Evolutionary conservation across 176 grass and related monocot species (phyloP).

Genomic region (Avena eriantha): DNA sequence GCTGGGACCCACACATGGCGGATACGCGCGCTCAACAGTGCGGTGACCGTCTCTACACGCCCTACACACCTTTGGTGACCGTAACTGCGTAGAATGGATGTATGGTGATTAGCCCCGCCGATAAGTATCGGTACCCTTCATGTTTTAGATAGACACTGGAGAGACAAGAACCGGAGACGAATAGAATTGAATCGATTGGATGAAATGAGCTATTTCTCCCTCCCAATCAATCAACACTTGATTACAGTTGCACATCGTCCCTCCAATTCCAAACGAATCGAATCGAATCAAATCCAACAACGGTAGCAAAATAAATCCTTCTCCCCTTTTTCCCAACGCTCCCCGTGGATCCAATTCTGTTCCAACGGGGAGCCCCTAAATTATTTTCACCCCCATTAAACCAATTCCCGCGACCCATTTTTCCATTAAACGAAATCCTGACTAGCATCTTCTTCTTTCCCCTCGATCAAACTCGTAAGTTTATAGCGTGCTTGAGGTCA

Average conservation of each 20-base stretch:
- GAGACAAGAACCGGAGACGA: no score
- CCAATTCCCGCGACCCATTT: constrained; percentile 41
- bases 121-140: no score
- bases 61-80: no score
- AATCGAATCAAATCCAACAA: constrained; percentile 34
- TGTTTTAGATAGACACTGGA: no score
- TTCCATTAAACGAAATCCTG: background rate
- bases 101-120: no score
- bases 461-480: constrained; percentile 50
- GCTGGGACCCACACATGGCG: no score
- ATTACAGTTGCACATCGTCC: constrained; percentile 50
- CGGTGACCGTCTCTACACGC: no score
- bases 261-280: constrained; percentile 34
- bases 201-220: constrained; percentile 39
- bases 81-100: no score
- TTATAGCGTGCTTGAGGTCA: constrained; percentile 75
- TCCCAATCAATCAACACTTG: constrained; percentile 30
- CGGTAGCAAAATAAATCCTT: constrained; percentile 28
- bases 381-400: constrained; percentile 53
- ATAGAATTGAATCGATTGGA: constrained; percentile 19
- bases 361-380: constrained; percentile 1
- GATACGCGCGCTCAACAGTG: no score
- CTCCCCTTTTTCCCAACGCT: background rate
- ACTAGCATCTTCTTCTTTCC: background rate
- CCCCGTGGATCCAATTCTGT: constrained; percentile 52